Conservation (phyloP, 495 filamentous ascomycete genomes). For the Penicillium bovifimosum region DNA sequence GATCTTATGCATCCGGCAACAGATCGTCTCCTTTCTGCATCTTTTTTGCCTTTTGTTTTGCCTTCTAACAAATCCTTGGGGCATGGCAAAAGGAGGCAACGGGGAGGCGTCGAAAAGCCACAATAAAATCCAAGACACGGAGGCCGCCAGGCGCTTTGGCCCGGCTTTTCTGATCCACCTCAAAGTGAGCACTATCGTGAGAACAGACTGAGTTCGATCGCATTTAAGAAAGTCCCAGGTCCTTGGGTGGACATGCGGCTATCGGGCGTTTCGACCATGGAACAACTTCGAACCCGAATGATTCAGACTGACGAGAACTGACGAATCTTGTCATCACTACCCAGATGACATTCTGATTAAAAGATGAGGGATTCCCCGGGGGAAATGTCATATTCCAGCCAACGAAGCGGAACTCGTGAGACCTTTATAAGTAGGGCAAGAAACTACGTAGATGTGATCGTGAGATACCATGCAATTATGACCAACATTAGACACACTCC, state of each 20-base stretch:
- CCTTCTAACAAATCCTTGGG: background rate
- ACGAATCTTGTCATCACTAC: conserved; percentile 35
- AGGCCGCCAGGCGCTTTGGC: background rate
- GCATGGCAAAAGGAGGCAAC: conserved; percentile 7
- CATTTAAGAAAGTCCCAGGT: conserved; percentile 6
- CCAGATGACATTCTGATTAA: conserved; percentile 12
- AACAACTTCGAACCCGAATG: conserved; percentile 17
- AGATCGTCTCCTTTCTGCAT: background rate
- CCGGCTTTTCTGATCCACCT: background rate
- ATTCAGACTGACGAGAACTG: conserved; percentile 35
- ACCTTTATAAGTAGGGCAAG: conserved; percentile 20
- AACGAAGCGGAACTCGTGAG: background rate
- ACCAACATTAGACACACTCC: conserved; percentile 14
- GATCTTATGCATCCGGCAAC: conserved; percentile 4
- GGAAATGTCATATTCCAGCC: background rate
- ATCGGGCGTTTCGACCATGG: conserved; percentile 23
- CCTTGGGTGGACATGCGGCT: conserved; percentile 18
- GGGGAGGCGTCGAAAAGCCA: background rate
- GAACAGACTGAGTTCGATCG: background rate
- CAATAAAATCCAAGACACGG: background rate
- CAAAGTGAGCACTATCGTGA: background rate
- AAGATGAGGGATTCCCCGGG: conserved; percentile 13
- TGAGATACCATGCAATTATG: conserved; percentile 30
- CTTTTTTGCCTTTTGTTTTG: background rate
- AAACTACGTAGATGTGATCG: conserved; percentile 34